phyloP scores from a whole-genome alignment of 805 yeast species.

The Barnettozyma californica region DNA sequence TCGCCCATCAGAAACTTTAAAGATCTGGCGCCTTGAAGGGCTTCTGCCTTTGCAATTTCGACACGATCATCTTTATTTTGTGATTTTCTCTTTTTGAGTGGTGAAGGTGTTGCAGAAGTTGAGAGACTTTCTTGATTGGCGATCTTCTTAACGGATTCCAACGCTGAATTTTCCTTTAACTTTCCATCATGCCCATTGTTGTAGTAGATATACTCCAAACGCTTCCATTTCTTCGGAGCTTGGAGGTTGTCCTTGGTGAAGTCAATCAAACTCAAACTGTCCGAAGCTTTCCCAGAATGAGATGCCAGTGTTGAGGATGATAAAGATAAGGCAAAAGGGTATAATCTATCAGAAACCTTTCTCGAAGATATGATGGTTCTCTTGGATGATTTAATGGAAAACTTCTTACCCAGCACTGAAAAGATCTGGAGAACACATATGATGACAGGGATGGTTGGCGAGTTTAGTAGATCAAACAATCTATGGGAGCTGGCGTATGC shows the following conservation, averaged over 20 bases:
- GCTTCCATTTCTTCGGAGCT: conserved; percentile 53
- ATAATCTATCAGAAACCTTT: conserved; percentile 24
- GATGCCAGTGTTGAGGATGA: conserved; percentile 41
- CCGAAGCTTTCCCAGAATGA: conserved; percentile 27
- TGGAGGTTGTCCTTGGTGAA: conserved; percentile 37
- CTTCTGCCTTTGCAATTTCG: not conserved
- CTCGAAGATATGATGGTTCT: conserved; percentile 19
- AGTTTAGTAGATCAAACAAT: conserved; percentile 50
- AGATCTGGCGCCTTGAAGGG: conserved; percentile 35
- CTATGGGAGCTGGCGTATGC: conserved; percentile 64
- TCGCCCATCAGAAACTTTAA: conserved; percentile 46
- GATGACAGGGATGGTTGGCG: conserved; percentile 55
- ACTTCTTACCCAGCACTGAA: conserved; percentile 55
- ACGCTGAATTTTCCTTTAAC: not conserved
- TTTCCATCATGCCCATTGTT: conserved; percentile 3
- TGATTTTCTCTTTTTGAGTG: conserved; percentile 19
- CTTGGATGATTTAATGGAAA: conserved; percentile 35
- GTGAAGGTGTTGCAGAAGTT: conserved; percentile 12
- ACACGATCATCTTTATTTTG: conserved; percentile 10
- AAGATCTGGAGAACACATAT: conserved; percentile 57
- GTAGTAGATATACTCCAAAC: conserved; percentile 48
- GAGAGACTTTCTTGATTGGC: conserved; percentile 6
- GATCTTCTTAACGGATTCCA: conserved; percentile 15
- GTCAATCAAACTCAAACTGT: conserved; percentile 42
- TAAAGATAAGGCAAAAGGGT: conserved; percentile 45